These are phyloP conservation scores for Asterionellopsis glacialis DNA, from an alignment of 108 stramenopile species.

Conservation along the genomic window DNA sequence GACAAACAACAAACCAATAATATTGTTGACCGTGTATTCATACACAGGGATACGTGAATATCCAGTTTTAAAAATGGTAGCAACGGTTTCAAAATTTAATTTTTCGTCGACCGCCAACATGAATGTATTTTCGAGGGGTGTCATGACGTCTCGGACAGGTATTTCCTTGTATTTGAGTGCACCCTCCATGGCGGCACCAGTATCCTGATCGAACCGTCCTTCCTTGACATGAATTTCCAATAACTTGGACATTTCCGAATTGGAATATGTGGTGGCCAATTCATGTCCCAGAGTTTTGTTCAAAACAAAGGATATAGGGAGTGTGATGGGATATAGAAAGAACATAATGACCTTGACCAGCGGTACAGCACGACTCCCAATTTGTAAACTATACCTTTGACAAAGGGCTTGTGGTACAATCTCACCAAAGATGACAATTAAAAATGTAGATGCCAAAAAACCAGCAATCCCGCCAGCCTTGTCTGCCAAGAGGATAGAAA, in stretches of 20 bases:
- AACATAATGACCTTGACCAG: conserved; percentile 82
- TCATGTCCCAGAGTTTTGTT: conserved; percentile 86
- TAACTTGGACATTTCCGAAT: conserved; percentile 84
- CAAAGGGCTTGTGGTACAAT: conserved; percentile 96
- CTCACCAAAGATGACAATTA: conserved; percentile 95
- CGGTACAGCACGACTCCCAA: conserved; percentile 70
- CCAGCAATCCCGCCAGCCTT: conserved; percentile 83
- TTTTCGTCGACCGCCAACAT: conserved; percentile 88
- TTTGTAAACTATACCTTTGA: conserved; percentile 84
- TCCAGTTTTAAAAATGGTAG: conserved; percentile 94
- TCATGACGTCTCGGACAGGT: conserved; percentile 91
- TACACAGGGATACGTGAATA: conserved; percentile 91
- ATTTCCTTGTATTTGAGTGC: conserved; percentile 88
- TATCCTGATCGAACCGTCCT: conserved; percentile 80
- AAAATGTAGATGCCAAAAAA: conserved; percentile 82
- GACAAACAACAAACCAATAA: conserved; percentile 93
- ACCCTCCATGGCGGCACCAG: conserved; percentile 90
- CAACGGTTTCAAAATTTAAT: conserved; percentile 89
- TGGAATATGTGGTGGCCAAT: conserved; percentile 87
- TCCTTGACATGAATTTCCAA: conserved; percentile 88
- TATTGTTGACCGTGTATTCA: conserved; percentile 77
- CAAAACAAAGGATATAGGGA: conserved; percentile 69
- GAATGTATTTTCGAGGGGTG: conserved; percentile 85
- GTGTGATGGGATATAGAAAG: conserved; percentile 66
- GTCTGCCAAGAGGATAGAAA: conserved; percentile 93